These are phyloP conservation scores for Penicillium vulpinum DNA, from an alignment of 2,329 filamentous ascomycete species.

Conservation along the genomic window DNA sequence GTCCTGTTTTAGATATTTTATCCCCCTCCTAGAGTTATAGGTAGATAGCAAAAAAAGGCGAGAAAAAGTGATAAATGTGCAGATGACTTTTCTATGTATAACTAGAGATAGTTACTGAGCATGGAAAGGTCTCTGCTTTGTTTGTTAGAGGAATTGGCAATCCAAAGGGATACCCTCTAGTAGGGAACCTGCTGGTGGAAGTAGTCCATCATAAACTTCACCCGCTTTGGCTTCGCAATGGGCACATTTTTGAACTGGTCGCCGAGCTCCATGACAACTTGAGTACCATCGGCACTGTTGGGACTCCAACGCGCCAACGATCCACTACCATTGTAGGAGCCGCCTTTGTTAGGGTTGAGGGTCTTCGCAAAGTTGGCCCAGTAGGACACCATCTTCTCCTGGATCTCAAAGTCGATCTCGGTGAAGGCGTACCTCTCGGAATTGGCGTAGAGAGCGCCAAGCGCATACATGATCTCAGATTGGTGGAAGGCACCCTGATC, in stretches of 20 bases:
- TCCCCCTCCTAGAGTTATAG: too few species aligned
- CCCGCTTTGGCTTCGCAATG: slow-evolving; percentile 20
- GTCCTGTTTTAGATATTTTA: too few species aligned
- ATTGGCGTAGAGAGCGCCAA: slow-evolving; percentile 41
- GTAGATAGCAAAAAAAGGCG: too few species aligned
- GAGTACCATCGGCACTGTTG: slow-evolving; percentile 21
- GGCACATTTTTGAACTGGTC: slow-evolving; percentile 22
- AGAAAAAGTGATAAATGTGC: too few species aligned
- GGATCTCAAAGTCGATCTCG: slow-evolving; percentile 30
- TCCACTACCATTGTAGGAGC: slow-evolving; percentile 20
- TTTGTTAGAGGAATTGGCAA: background rate
- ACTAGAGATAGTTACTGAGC: too few species aligned
- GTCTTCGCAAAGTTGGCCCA: slow-evolving; percentile 41
- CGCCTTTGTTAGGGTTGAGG: slow-evolving; percentile 27
- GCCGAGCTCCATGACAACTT: slow-evolving; percentile 25
- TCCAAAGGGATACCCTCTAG: background rate
- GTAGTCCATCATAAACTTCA: slow-evolving; percentile 25
- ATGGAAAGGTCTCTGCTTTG: background rate
- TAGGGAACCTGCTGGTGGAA: slow-evolving; percentile 23
- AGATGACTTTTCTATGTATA: too few species aligned
- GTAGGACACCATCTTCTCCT: slow-evolving; percentile 33
- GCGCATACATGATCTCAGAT: slow-evolving; percentile 42
- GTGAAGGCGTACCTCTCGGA: slow-evolving; percentile 27
- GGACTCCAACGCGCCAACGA: slow-evolving; percentile 21
- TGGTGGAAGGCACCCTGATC: slow-evolving; percentile 38